Conservation (phyloP, 2,329 filamentous ascomycete species). For the Neopestalotiopsis sp. region DNA sequence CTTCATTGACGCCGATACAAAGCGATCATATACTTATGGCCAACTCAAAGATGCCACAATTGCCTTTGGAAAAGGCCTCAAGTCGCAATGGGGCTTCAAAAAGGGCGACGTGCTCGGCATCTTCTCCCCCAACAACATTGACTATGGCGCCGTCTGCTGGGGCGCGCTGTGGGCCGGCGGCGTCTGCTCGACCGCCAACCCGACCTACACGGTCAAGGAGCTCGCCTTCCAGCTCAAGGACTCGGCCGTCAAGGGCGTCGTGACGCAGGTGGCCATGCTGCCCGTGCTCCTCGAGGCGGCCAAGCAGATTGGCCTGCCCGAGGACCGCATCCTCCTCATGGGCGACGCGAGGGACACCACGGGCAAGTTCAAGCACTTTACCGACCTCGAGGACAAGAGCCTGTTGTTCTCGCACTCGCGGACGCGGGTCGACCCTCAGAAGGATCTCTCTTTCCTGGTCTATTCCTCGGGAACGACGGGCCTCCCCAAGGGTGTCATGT, state of each 20-base stretch:
- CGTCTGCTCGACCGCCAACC: slow-evolving; percentile 83
- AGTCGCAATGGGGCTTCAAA: slow-evolving; percentile 75
- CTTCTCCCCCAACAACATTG: slow-evolving; percentile 86
- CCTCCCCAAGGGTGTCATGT: slow-evolving; percentile 87
- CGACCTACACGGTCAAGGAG: slow-evolving; percentile 83
- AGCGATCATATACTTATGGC: slow-evolving; percentile 70
- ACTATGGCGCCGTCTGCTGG: slow-evolving; percentile 78
- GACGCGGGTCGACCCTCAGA: slow-evolving; percentile 67
- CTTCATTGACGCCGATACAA: slow-evolving; percentile 76
- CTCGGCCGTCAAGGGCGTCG: slow-evolving; percentile 73
- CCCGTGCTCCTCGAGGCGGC: slow-evolving; percentile 71
- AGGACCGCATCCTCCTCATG: slow-evolving; percentile 76
- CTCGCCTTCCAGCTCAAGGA: slow-evolving; percentile 84
- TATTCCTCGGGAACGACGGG: slow-evolving; percentile 93
- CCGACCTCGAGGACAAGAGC: slow-evolving; percentile 68
- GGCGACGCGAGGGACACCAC: slow-evolving; percentile 69
- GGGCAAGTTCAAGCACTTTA: slow-evolving; percentile 72
- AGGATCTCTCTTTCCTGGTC: slow-evolving; percentile 82
- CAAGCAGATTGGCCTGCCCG: slow-evolving; percentile 69
- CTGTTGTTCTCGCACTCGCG: slow-evolving; percentile 52
- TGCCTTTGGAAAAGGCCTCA: slow-evolving; percentile 82
- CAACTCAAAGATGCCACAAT: slow-evolving; percentile 69
- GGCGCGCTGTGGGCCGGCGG: slow-evolving; percentile 85
- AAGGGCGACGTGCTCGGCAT: slow-evolving; percentile 84
- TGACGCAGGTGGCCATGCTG: slow-evolving; percentile 74